A percentile compares a stretch with the other conserved stretches of the same genome.
Evolutionary conservation across 1,284 basidiomycete genomes (phyloP).

Genomic region (Sporisorium sorghi): DNA sequence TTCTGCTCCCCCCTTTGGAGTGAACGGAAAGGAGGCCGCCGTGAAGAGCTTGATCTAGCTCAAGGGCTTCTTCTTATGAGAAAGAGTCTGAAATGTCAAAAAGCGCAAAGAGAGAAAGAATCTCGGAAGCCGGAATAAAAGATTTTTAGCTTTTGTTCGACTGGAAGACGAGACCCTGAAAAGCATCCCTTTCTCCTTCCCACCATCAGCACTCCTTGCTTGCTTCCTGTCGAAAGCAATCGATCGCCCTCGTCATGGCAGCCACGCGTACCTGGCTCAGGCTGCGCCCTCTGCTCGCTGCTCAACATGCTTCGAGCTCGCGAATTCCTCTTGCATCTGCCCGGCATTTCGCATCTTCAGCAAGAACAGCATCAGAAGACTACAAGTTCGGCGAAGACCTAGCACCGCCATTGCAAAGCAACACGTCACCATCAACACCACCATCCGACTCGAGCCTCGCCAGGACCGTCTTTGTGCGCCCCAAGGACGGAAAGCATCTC

Average conservation of each 20-base stretch:
- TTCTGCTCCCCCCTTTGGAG: no score
- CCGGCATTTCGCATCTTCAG: conserved; percentile 14
- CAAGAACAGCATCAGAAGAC: background rate
- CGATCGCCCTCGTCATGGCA: conserved; percentile 11
- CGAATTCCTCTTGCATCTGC: background rate
- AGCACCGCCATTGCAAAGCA: conserved; percentile 9
- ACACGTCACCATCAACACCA: background rate
- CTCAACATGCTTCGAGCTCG: conserved; percentile 2
- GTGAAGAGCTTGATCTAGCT: background rate
- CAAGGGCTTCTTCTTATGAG: background rate
- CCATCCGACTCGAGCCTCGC: conserved; percentile 13
- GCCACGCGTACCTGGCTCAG: conserved; percentile 24
- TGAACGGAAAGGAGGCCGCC: no score
- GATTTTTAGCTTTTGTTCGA: conserved; percentile 3
- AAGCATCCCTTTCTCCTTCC: background rate
- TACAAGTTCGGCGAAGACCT: conserved; percentile 29
- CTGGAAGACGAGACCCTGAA: background rate
- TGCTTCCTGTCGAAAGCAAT: no score
- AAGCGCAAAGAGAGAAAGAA: background rate
- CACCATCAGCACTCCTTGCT: background rate
- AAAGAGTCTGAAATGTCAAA: background rate
- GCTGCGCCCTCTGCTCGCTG: conserved; percentile 16
- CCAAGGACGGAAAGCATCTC: conserved; percentile 45
- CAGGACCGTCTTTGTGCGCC: conserved; percentile 43
- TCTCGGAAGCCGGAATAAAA: conserved; percentile 4